Percentiles rank a stretch among this genome's conserved stretches.
Conservation (phyloP, 2,329 filamentous ascomycete genomes). For the Neospermospora avenae region DNA sequence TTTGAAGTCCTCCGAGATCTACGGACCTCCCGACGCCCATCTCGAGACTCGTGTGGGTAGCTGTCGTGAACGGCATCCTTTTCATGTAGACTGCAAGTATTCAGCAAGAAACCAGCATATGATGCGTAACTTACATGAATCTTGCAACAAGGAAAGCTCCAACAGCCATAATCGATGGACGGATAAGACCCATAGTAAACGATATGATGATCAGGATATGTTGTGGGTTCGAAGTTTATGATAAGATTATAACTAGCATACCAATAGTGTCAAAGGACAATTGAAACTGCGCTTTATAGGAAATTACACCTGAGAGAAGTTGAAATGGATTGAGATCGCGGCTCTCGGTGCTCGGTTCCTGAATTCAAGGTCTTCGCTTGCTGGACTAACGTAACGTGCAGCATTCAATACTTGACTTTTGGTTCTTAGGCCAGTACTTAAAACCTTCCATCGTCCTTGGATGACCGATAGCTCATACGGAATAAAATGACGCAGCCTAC, state of each 20-base stretch:
- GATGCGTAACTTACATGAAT: background rate
- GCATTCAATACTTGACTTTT: background rate
- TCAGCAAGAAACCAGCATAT: background rate
- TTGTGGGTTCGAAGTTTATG: background rate
- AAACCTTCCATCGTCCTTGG: background rate
- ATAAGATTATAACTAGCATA: background rate
- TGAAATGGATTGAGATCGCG: background rate
- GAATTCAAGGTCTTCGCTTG: background rate
- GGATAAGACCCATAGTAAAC: background rate
- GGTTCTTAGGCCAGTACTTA: background rate
- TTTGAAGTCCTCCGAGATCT: background rate
- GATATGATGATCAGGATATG: background rate
- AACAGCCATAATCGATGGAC: background rate
- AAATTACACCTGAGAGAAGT: background rate
- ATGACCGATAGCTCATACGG: background rate
- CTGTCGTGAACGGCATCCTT: background rate
- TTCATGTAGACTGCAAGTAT: background rate
- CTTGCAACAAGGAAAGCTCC: background rate
- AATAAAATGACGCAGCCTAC: background rate
- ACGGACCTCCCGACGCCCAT: background rate
- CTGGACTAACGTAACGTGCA: background rate
- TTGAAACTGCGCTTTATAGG: background rate
- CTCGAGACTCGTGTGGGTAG: background rate
- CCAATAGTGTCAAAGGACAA: background rate
- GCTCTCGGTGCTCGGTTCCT: background rate